phyloP scores from a whole-genome alignment of 129 eudicot genomes.

The Flaveria robusta region DNA sequence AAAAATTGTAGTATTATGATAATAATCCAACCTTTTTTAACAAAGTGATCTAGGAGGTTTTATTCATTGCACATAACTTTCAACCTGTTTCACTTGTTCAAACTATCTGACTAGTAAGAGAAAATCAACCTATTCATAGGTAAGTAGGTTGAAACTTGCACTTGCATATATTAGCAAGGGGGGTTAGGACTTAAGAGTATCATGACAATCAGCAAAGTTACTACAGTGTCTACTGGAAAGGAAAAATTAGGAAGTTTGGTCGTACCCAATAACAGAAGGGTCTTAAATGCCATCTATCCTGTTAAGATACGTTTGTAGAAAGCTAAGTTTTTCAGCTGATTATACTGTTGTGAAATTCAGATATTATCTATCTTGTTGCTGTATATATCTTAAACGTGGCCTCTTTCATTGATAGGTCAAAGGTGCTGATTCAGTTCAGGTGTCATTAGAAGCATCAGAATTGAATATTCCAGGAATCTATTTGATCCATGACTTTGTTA shows the following conservation, averaged over 20 bases:
- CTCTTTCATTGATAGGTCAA: constrained; percentile 43
- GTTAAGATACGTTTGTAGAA: not conserved
- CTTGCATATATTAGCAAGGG: not conserved
- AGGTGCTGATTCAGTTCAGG: constrained; percentile 48
- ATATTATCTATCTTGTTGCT: not conserved
- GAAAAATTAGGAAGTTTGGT: too few relatives aligned
- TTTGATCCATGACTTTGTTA: constrained; percentile 79
- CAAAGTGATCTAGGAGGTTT: not conserved
- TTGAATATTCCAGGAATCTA: constrained; percentile 76
- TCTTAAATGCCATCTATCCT: not conserved
- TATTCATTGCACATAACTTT: not conserved
- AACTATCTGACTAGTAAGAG: not conserved
- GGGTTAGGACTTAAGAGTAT: not conserved
- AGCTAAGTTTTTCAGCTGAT: not conserved
- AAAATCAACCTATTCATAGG: not conserved
- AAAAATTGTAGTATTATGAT: not conserved
- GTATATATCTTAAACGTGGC: constrained; percentile 2
- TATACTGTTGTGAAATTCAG: constrained; percentile 8
- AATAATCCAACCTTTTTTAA: not conserved
- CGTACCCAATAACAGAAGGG: too few relatives aligned
- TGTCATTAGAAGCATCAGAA: constrained; percentile 67
- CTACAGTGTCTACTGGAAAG: too few relatives aligned
- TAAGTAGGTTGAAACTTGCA: not conserved
- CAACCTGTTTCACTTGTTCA: not conserved
- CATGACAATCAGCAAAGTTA: too few relatives aligned